A percentile compares a stretch with the other conserved stretches of the same genome.
phyloP scores from a whole-genome alignment of 2,329 filamentous ascomycete species.

The Neurospora crassa region DNA sequence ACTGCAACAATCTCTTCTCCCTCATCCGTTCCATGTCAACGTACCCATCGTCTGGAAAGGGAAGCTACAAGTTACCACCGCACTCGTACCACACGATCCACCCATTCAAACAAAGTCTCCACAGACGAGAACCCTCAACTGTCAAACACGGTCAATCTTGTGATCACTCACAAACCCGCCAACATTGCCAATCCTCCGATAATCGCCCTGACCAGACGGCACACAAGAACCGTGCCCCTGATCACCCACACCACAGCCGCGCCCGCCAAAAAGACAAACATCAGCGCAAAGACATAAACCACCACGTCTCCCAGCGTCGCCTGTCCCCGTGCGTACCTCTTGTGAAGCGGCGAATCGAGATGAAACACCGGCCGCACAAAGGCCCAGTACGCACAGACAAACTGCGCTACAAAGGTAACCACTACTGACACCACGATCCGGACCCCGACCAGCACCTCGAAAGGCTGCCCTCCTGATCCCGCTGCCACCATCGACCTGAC shows the following conservation, averaged over 20 bases:
- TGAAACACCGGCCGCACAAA: slow-evolving; percentile 31
- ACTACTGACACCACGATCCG: slow-evolving; percentile 8
- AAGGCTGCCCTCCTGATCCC: not conserved
- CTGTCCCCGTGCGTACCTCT: slow-evolving; percentile 15
- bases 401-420: slow-evolving; percentile 7
- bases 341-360: slow-evolving; percentile 26
- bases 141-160: not conserved
- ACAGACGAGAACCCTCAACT: not conserved
- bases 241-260: slow-evolving; percentile 17
- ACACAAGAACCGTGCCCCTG: slow-evolving; percentile 12
- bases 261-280: slow-evolving; percentile 18
- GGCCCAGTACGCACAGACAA: slow-evolving; percentile 23
- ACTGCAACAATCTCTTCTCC: not conserved
- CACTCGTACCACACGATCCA: not conserved
- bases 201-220: slow-evolving; percentile 5
- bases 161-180: slow-evolving; percentile 7
- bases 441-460: not conserved
- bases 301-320: slow-evolving; percentile 20
- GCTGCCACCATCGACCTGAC: not conserved
- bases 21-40: not conserved
- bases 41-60: not conserved
- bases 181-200: slow-evolving; percentile 9
- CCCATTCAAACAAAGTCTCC: not conserved
- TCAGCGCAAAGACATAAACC: slow-evolving; percentile 19
- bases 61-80: not conserved